A percentile compares a stretch with the other conserved stretches of the same genome.
Conservation (phyloP, 805 yeast genomes). For the Schizosaccharomyces osmophilus region DNA sequence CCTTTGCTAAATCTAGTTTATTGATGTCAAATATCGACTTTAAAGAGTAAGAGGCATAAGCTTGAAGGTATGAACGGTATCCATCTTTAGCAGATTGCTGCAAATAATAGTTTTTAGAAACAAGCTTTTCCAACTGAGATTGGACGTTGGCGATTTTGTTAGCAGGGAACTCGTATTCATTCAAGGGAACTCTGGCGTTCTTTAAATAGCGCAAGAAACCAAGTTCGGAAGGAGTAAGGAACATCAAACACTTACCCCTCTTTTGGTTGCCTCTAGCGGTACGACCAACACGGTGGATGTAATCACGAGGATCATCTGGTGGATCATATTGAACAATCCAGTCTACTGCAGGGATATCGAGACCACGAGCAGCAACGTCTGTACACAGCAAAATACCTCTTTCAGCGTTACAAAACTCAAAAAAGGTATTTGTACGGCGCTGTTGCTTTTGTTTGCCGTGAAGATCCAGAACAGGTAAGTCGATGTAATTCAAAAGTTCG, state of each 20-base stretch:
- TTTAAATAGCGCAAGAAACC: conserved; percentile 87
- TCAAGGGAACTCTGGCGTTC: conserved; percentile 89
- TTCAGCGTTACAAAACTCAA: conserved; percentile 92
- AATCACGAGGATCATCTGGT: conserved; percentile 98
- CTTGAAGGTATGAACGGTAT: conserved; percentile 85
- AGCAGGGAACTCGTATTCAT: conserved; percentile 88
- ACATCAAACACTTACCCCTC: conserved; percentile 84
- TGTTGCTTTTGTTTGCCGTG: conserved; percentile 98
- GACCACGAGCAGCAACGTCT: conserved; percentile 97
- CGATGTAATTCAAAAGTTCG: conserved; percentile 84
- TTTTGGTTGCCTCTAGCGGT: conserved; percentile 86
- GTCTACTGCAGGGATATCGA: conserved; percentile 94
- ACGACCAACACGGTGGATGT: conserved; percentile 96
- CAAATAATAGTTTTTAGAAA: conserved; percentile 75
- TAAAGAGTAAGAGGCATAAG: conserved; percentile 87
- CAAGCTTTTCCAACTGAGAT: conserved; percentile 71
- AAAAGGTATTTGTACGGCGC: conserved; percentile 91
- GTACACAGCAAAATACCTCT: conserved; percentile 86
- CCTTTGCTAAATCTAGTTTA: conserved; percentile 77
- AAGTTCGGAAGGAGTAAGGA: conserved; percentile 74
- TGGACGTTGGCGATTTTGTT: conserved; percentile 92
- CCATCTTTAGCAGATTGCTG: conserved; percentile 91
- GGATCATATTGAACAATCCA: conserved; percentile 99
- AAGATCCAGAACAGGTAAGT: conserved; percentile 81
- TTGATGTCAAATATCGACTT: conserved; percentile 93